Percentiles rank a stretch among this genome's conserved stretches.
These are phyloP conservation scores for Rhizoclosmatium sp. DNA, from an alignment of 192 early-diverging fungal genomes.

Conservation along the genomic window DNA sequence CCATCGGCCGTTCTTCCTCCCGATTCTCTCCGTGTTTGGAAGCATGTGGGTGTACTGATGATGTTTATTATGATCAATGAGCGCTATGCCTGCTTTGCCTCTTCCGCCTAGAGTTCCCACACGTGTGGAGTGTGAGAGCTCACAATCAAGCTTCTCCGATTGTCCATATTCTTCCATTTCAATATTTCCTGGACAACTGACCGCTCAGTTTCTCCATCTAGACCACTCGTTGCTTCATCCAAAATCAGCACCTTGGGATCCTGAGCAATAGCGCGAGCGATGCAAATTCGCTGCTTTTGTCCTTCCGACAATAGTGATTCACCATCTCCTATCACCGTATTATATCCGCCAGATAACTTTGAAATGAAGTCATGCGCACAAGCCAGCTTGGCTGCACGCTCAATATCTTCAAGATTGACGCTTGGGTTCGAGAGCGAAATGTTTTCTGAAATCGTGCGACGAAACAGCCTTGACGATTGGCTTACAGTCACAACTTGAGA, in stretches of 20 bases:
- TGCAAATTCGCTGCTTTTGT: conserved; percentile 51
- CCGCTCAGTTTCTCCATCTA: conserved; percentile 13
- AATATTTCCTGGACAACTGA: not conserved
- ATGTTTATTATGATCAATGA: too few relatives aligned
- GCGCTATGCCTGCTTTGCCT: too few relatives aligned
- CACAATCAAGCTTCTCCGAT: not conserved
- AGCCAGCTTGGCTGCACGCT: conserved; percentile 44
- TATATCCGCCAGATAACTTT: conserved; percentile 76
- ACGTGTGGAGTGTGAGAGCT: conserved; percentile 11
- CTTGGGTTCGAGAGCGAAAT: conserved; percentile 15
- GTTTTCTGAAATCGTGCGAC: conserved; percentile 48
- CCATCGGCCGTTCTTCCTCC: too few relatives aligned
- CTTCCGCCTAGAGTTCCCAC: not conserved
- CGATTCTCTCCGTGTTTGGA: too few relatives aligned
- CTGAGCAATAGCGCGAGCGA: conserved; percentile 70
- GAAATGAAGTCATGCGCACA: conserved; percentile 82
- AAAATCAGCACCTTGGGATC: conserved; percentile 53
- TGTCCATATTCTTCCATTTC: not conserved
- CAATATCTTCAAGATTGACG: not conserved
- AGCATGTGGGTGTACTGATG: too few relatives aligned
- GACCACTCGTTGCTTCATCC: conserved; percentile 25
- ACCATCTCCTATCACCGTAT: conserved; percentile 34
- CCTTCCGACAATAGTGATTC: conserved; percentile 55
- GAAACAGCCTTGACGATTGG: conserved; percentile 74
- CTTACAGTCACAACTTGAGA: conserved; percentile 1